Evolutionary conservation across 2,329 filamentous ascomycete genomes (phyloP), one percentile per base, ranked within the genome.

Genomic region (Nannizzia gypsea): DNA sequence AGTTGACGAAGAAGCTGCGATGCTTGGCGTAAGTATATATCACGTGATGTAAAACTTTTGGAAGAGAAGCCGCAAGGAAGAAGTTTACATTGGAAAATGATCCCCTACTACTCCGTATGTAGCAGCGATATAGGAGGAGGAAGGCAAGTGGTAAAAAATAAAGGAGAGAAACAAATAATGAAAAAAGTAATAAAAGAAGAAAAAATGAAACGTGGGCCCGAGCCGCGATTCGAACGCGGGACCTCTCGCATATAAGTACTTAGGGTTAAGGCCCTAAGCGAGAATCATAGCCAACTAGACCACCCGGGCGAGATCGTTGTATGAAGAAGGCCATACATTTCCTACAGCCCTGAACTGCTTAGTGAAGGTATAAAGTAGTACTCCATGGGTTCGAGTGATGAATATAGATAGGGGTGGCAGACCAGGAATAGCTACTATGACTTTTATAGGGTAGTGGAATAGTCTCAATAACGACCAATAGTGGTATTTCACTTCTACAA

Each of bases 271-370:
- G 31, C 54, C 54, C 54, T 56, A 56, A 56, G 54, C 54, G 54
- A 56, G 54, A 56, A 56, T 56, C 54, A 56, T 56, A 56, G 54
- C 54, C 54, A 56, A 56, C 54, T 56, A 56, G 54, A 56, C 54
- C 54, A 56, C 54, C 54, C 54, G 54, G 54, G 54, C 54, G 34
- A 28, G 31, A 34, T 54, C 17, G 50, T 34, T 54, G 20, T 0
- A n/a, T 8, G 8, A 6, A 3, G 15, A 2, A 34, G 11, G 8
- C 1, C 15, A 4, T 3, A 54, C 8, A n/a, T 11, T 20, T 3
- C 31, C 1, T 15, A 48, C 20, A 50, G 3, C 3, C 22, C 26
- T 50, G 13, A 11, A 36, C 0, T 2, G 4, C 6, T 36, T 11
- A 9, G 3, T 40, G 38, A n/a, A 34, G 31, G 11, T 34, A 34